Conservation (phyloP, 2,329 filamentous ascomycete genomes). For the Lachnellula arida region DNA sequence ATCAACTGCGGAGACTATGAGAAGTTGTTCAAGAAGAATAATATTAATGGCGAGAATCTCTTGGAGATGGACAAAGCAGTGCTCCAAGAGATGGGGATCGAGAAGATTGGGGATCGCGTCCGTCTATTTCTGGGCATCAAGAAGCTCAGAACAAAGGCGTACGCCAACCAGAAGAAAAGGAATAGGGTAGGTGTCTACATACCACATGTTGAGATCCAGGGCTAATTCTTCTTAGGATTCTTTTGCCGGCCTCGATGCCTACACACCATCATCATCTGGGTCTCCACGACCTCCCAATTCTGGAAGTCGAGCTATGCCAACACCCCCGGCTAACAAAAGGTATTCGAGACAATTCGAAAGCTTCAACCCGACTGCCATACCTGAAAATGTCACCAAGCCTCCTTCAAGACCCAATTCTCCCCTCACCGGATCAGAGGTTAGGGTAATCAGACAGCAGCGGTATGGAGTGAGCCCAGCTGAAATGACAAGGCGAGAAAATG, state of each 20-base stretch:
- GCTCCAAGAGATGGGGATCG: slow-evolving; percentile 95
- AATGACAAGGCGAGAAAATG: slow-evolving; percentile 44
- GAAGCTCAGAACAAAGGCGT: slow-evolving; percentile 71
- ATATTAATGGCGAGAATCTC: slow-evolving; percentile 96
- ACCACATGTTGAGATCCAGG: neutral
- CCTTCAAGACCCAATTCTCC: slow-evolving; percentile 70
- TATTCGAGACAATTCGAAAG: slow-evolving; percentile 59
- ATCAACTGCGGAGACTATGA: slow-evolving; percentile 96
- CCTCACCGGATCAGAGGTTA: slow-evolving; percentile 28
- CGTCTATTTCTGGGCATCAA: slow-evolving; percentile 84
- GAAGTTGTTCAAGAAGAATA: slow-evolving; percentile 80
- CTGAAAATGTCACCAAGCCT: slow-evolving; percentile 44
- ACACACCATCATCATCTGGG: slow-evolving; percentile 57
- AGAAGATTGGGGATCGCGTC: slow-evolving; percentile 94
- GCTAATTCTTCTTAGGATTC: slow-evolving; percentile 60
- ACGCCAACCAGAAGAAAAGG: slow-evolving; percentile 73
- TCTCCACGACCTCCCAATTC: slow-evolving; percentile 60
- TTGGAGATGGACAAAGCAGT: slow-evolving; percentile 96
- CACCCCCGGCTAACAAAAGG: slow-evolving; percentile 51
- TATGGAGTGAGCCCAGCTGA: slow-evolving; percentile 58
- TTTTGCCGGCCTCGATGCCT: slow-evolving; percentile 70
- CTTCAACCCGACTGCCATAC: slow-evolving; percentile 26
- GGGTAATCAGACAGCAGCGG: slow-evolving; percentile 39
- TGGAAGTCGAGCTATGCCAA: slow-evolving; percentile 41
- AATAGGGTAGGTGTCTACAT: slow-evolving; percentile 62